Percentiles rank a stretch among this genome's conserved stretches.
Evolutionary conservation across 306 rosid species (phyloP).

Genomic region (Heteromeles arbutifolia): DNA sequence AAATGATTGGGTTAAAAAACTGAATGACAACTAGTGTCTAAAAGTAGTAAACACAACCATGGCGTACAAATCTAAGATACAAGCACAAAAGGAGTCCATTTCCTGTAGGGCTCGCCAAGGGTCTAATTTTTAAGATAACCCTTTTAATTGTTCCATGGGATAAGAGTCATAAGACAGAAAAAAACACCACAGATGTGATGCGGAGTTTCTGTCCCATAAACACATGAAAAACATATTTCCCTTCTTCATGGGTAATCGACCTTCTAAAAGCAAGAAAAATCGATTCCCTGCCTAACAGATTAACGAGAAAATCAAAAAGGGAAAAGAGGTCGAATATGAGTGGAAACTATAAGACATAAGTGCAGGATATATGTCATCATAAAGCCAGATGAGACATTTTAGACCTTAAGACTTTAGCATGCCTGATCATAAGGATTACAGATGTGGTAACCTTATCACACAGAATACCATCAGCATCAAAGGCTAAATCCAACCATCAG

Average conservation of each 20-base stretch:
- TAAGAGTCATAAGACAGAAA: background rate
- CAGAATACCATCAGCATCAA: background rate
- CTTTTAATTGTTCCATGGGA: background rate
- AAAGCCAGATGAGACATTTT: background rate
- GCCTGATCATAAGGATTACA: background rate
- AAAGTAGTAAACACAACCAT: background rate
- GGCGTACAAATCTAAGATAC: background rate
- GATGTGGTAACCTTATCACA: background rate
- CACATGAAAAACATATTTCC: background rate
- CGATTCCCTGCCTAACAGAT: background rate
- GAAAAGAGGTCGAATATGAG: background rate
- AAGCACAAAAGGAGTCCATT: background rate
- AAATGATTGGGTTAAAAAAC: constrained; percentile 21
- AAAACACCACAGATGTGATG: background rate
- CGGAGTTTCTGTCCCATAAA: background rate
- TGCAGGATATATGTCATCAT: background rate
- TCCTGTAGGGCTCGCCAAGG: background rate
- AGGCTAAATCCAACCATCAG: background rate
- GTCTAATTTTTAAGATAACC: background rate
- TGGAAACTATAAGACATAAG: background rate
- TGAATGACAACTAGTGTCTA: constrained; percentile 14
- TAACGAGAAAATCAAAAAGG: background rate
- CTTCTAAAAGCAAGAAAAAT: background rate
- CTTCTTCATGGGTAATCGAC: background rate
- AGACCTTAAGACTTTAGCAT: background rate